phyloP scores from a whole-genome alignment of 495 filamentous ascomycete genomes.

The Penicillium roqueforti region DNA sequence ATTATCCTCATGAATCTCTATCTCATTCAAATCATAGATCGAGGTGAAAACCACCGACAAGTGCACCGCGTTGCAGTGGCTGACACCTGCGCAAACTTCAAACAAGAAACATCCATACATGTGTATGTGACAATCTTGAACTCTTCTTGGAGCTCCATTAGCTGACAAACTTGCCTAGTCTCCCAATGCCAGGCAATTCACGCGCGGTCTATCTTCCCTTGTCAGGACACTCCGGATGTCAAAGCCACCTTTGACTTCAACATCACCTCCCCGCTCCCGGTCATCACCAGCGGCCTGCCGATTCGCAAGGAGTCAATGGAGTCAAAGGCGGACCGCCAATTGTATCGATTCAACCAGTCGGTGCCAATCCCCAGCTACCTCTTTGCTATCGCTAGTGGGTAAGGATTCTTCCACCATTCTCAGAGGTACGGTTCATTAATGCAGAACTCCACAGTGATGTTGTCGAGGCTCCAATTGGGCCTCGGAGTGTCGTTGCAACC shows the following conservation, averaged over 20 bases:
- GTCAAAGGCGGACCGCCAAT: conserved; percentile 35
- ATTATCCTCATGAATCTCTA: neutral
- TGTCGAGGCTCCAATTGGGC: conserved; percentile 75
- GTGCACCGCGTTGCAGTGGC: conserved; percentile 91
- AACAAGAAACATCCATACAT: conserved; percentile 94
- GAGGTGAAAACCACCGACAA: conserved; percentile 67
- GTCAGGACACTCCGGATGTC: conserved; percentile 93
- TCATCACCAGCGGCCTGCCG: conserved; percentile 81
- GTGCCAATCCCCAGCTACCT: conserved; percentile 93
- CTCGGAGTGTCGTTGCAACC: conserved; percentile 75
- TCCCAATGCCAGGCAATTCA: conserved; percentile 98
- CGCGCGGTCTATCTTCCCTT: conserved; percentile 86
- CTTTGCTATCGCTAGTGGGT: conserved; percentile 84
- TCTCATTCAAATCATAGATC: conserved; percentile 37
- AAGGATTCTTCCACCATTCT: conserved; percentile 6
- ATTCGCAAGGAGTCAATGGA: conserved; percentile 48
- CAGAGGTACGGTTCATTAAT: neutral
- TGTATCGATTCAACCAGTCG: conserved; percentile 81
- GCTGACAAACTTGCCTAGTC: conserved; percentile 40
- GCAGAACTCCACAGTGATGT: conserved; percentile 55
- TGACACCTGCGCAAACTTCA: conserved; percentile 83
- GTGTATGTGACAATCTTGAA: conserved; percentile 48
- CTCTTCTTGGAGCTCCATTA: neutral
- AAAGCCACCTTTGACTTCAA: conserved; percentile 88
- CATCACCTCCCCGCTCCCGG: conserved; percentile 79